phyloP scores from a whole-genome alignment of 768 basidiomycete genomes.

The Lyophyllum atratum region DNA sequence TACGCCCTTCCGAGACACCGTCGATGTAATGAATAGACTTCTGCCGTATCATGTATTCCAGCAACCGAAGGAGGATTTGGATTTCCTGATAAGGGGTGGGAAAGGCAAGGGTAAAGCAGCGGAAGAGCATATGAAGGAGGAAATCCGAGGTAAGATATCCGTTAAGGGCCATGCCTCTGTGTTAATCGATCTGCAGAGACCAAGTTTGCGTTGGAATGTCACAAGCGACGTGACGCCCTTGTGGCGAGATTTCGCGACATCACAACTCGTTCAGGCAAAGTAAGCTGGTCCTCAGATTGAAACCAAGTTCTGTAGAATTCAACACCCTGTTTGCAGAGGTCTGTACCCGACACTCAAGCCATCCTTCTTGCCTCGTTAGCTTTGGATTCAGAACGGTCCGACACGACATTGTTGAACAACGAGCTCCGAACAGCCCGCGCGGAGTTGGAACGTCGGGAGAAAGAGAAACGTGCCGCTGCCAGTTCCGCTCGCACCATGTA shows the following conservation, averaged over 20 bases:
- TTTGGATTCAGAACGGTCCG: conserved; percentile 66
- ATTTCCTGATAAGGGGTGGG: conserved; percentile 26
- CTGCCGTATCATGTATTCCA: conserved; percentile 82
- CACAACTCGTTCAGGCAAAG: conserved; percentile 57
- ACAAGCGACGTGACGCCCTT: conserved; percentile 55
- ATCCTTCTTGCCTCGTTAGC: conserved; percentile 64
- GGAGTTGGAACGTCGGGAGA: conserved; percentile 68
- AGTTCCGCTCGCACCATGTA: conserved; percentile 45
- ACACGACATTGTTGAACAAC: conserved; percentile 53
- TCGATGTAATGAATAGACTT: conserved; percentile 69
- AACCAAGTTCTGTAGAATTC: background rate
- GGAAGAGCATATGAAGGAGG: conserved; percentile 43
- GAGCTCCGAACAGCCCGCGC: conserved; percentile 64
- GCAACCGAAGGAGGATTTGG: conserved; percentile 69
- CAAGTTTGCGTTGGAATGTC: conserved; percentile 67
- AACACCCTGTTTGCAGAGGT: conserved; percentile 43
- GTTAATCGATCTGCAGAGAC: conserved; percentile 50
- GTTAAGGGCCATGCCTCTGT: background rate
- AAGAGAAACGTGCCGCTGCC: conserved; percentile 60
- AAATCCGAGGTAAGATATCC: conserved; percentile 48
- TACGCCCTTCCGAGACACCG: conserved; percentile 61
- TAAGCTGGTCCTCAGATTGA: conserved; percentile 29
- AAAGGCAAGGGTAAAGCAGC: conserved; percentile 70
- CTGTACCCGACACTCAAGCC: conserved; percentile 62
- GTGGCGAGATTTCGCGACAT: conserved; percentile 59